These are phyloP conservation scores for Tolypocladium inflatum DNA, from an alignment of 2,329 filamentous ascomycete genomes.

Conservation along the genomic window DNA sequence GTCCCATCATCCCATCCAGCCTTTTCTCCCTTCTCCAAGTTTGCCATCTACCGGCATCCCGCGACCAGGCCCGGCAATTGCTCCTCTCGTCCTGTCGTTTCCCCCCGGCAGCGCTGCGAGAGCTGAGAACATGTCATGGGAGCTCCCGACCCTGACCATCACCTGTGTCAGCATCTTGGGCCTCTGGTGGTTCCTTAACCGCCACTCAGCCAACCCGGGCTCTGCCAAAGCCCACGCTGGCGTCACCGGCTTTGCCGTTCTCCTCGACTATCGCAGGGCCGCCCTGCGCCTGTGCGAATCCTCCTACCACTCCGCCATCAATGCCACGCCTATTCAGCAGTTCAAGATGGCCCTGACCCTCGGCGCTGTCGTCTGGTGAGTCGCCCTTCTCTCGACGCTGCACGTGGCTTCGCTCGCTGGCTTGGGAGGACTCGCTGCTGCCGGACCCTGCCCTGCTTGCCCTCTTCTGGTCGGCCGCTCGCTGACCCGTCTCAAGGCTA, in stretches of 20 bases:
- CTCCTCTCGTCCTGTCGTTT: constrained; percentile 2
- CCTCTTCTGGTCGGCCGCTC: constrained; percentile 1
- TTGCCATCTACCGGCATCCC: constrained; percentile 15
- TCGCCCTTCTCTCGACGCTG: constrained; percentile 5
- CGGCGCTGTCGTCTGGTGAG: constrained; percentile 44
- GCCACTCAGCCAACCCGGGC: constrained; percentile 19
- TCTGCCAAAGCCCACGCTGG: constrained; percentile 15
- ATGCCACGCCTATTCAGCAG: constrained; percentile 37
- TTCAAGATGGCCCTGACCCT: constrained; percentile 46
- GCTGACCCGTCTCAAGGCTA: constrained; percentile 45
- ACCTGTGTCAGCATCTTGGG: constrained; percentile 27
- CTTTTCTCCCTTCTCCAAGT: constrained; percentile 1
- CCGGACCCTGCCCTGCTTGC: neutral
- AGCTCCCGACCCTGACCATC: constrained; percentile 29
- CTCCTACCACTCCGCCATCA: constrained; percentile 26
- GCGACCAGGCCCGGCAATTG: constrained; percentile 2
- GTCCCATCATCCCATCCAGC: neutral
- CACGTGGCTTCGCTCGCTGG: neutral
- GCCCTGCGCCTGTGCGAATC: constrained; percentile 17
- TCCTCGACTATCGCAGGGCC: constrained; percentile 21
- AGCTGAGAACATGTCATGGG: constrained; percentile 34
- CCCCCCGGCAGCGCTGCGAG: constrained; percentile 4
- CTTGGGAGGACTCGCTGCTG: neutral
- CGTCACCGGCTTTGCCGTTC: constrained; percentile 20
- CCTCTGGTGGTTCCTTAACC: constrained; percentile 27